phyloP scores from a whole-genome alignment of 2,329 filamentous ascomycete genomes.

The Aspergillus quadricinctus region DNA sequence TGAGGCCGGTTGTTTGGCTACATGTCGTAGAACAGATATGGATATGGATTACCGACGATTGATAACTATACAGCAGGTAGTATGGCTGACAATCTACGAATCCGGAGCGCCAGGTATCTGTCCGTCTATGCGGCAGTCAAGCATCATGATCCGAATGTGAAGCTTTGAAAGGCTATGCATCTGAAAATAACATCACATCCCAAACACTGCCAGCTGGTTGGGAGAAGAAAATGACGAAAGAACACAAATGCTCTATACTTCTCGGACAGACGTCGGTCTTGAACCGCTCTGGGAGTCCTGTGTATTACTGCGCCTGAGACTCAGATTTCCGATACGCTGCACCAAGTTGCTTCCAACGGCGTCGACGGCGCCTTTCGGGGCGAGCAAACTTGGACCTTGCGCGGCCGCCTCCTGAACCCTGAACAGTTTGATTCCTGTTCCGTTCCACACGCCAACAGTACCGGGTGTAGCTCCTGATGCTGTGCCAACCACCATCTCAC shows the following conservation, averaged over 20 bases:
- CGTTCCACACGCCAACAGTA: constrained; percentile 90
- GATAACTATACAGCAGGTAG: background rate
- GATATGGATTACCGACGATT: background rate
- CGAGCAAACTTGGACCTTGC: constrained; percentile 73
- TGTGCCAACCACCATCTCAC: constrained; percentile 67
- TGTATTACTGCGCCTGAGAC: constrained; percentile 47
- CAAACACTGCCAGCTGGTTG: background rate
- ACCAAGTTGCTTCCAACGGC: constrained; percentile 89
- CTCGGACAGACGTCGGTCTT: constrained; percentile 30
- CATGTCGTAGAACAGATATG: background rate
- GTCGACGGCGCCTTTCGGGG: constrained; percentile 85
- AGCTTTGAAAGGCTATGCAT: constrained; percentile 8
- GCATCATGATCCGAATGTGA: constrained; percentile 15
- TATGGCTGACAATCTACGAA: background rate
- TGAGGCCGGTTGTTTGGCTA: background rate
- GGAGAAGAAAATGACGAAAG: background rate
- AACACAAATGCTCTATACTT: constrained; percentile 26
- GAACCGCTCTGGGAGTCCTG: constrained; percentile 30
- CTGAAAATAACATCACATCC: background rate
- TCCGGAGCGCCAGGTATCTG: background rate
- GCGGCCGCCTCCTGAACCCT: constrained; percentile 80
- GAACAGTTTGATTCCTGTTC: constrained; percentile 83
- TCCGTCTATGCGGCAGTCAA: constrained; percentile 8
- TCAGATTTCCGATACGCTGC: constrained; percentile 76
- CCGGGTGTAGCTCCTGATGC: constrained; percentile 59